Conservation (phyloP, 164 flowering plant species). For the Vitis amurensis region DNA sequence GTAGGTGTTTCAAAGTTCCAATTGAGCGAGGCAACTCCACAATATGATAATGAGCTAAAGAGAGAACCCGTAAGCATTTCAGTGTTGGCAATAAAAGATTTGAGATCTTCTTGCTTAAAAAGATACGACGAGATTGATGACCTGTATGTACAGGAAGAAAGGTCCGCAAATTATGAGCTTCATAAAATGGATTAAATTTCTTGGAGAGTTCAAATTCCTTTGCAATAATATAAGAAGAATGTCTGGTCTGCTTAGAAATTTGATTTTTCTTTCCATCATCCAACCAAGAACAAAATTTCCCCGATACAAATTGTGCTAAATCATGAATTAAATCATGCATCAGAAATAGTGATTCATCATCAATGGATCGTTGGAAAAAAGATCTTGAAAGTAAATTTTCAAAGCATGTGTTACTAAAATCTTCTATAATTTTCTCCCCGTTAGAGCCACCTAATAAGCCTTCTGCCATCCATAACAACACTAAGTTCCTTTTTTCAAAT, state of each 20-base stretch:
- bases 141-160: slow-evolving; percentile 6
- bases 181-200: slow-evolving; percentile 5
- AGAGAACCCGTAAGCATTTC: slow-evolving; percentile 6
- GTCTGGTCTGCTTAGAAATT: background rate
- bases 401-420: background rate
- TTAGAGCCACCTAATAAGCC: no score
- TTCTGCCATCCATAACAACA: no score
- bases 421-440: no score
- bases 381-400: slow-evolving; percentile 8
- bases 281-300: slow-evolving; percentile 3
- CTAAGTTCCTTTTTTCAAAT: no score
- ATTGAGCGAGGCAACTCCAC: slow-evolving; percentile 1
- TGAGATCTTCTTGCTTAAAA: background rate
- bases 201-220: slow-evolving; percentile 1
- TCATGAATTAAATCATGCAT: slow-evolving; percentile 13
- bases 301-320: slow-evolving; percentile 9
- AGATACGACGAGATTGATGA: no score
- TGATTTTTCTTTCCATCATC: background rate
- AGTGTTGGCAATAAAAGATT: background rate
- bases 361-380: slow-evolving; percentile 1
- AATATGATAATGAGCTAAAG: slow-evolving; percentile 6
- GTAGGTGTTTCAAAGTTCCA: slow-evolving; percentile 11
- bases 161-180: slow-evolving; percentile 6
- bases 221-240: slow-evolving; percentile 1
- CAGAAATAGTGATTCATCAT: slow-evolving; percentile 3